These are phyloP conservation scores for Cordyceps militaris DNA, from an alignment of 2,329 filamentous ascomycete genomes.

Conservation along the genomic window DNA sequence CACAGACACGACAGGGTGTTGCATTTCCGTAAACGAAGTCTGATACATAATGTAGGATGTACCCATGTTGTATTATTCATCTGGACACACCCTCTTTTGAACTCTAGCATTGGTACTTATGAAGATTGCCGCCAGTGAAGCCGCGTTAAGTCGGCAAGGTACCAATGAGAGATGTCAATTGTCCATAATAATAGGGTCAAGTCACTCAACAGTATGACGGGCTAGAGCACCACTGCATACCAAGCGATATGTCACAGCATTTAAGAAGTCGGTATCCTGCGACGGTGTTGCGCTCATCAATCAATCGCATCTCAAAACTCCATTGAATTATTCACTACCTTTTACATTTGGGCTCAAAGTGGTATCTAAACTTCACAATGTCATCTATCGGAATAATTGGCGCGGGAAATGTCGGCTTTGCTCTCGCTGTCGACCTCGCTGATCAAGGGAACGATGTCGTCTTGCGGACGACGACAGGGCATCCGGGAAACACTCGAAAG, in stretches of 20 bases:
- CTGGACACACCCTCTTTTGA: too few relatives aligned
- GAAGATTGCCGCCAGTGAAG: neutral
- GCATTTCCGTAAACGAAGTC: neutral
- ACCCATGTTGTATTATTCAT: neutral
- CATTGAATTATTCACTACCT: neutral
- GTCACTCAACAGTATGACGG: too few relatives aligned
- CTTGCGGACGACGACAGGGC: conserved; percentile 4
- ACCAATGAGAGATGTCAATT: neutral
- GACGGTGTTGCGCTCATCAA: too few relatives aligned
- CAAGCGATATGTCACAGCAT: neutral
- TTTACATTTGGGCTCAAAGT: neutral
- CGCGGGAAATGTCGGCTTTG: conserved; percentile 15
- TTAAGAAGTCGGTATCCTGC: too few relatives aligned
- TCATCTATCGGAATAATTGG: conserved; percentile 8
- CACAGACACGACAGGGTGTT: neutral
- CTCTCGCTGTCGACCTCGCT: conserved; percentile 13
- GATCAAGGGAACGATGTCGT: conserved; percentile 5
- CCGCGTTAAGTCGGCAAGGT: neutral
- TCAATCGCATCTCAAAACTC: neutral
- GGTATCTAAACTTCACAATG: neutral
- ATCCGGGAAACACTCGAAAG: conserved; percentile 1
- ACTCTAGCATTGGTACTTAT: neutral
- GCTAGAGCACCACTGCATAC: too few relatives aligned
- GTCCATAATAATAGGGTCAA: neutral
- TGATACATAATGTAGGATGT: neutral